Evolutionary conservation across 257 asterid genomes (phyloP).

Genomic region (Solanum phureja): DNA sequence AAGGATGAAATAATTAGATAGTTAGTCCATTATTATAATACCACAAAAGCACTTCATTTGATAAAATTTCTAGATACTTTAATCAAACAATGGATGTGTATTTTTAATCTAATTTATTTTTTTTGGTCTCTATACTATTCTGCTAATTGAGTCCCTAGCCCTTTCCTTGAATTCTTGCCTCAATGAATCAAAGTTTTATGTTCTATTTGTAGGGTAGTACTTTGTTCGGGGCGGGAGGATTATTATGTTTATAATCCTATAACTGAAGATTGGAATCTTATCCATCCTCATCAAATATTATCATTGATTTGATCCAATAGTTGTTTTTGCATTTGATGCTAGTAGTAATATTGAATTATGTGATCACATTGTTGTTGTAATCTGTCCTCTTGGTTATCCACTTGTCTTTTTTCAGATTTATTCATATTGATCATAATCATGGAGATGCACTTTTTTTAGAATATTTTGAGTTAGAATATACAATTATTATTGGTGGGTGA

Average conservation of each 20-base stretch:
- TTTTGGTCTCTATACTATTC: no score
- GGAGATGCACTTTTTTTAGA: conserved; percentile 3
- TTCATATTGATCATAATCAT: conserved; percentile 7
- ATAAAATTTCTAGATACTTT: no score
- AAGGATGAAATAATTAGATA: not conserved
- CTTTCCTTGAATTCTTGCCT: not conserved
- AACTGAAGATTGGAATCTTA: conserved; percentile 9
- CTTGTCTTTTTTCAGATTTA: conserved; percentile 17
- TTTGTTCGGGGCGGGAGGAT: not conserved
- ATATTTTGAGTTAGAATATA: not conserved
- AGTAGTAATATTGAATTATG: not conserved
- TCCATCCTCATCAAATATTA: conserved; percentile 9
- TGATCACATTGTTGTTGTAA: conserved; percentile 20
- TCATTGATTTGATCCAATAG: not conserved
- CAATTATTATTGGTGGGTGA: no score
- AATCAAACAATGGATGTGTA: no score
- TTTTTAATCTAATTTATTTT: no score
- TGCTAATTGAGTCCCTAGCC: not conserved
- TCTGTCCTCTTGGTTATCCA: not conserved
- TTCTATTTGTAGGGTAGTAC: not conserved
- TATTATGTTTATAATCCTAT: conserved; percentile 35
- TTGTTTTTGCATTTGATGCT: not conserved
- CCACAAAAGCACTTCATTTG: no score
- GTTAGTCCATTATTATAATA: not conserved
- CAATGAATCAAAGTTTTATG: not conserved